Evolutionary conservation across 2,329 filamentous ascomycete species (phyloP), one percentile per base, ranked within the genome.

Genomic region (Colletotrichum aenigma): DNA sequence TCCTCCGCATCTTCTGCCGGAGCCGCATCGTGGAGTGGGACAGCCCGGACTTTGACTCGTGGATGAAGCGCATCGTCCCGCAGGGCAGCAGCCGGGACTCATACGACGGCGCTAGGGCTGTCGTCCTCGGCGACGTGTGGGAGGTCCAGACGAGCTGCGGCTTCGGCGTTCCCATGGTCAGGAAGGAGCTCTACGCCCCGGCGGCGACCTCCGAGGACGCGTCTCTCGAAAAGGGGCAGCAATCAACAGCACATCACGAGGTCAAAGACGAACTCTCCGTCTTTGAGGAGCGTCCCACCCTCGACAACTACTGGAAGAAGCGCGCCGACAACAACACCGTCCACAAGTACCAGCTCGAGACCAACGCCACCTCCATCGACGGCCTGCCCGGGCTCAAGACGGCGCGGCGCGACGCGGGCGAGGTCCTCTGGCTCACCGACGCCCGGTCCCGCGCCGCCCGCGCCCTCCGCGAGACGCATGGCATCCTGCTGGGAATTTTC

Each of bases 91-190:
- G 55, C n/a, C 34, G 69, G 43, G n/a, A 30, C 5, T 81, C 79
- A 10, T 86, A 87, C 77, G 83, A 87, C 16, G 90, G 89, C 4
- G 89, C 89, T 9, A 85, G 93, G 32, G 92, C 92, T 1, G 89
- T 94, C 30, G 89, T 94, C 48, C 78, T 91, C 43, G 84, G 93
- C 70, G 87, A 93, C 78, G 86, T 94, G 21, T 93, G 90, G 81
- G 90, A 93, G 84, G 89, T 92, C 5, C 92, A 94, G 86, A 93
- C 91, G 12, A 91, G 89, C 66, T 94, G 93, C 80, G 93, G 93
- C 8, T 94, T 88, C 78, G 91, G 89, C 28, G 91, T 94, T 9
- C 92, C 92, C 3, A 84, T 88, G 34, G 82, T 92, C 48, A 85
- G 78, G 79, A 87, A 80, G 80, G 84, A 78, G 32, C 77, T 87